Conservation (phyloP, 1,284 basidiomycete genomes). For the Ceratobasidium sp. region DNA sequence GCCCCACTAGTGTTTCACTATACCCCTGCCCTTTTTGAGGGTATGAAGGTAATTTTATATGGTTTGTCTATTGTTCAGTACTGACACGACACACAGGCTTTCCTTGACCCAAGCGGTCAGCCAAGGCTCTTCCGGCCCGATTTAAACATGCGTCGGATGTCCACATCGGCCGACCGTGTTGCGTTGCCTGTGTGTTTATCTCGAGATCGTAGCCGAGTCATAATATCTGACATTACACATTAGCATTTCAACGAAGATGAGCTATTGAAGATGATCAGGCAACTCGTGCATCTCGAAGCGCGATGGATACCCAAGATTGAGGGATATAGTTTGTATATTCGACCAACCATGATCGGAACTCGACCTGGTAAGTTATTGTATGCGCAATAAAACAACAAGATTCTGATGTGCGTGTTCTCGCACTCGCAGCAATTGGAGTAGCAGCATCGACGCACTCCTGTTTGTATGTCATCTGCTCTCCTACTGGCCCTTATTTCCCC, state of each 20-base stretch:
- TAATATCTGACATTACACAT: neutral
- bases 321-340: slow-evolving; percentile 81
- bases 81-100: slow-evolving; percentile 63
- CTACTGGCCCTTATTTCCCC: slow-evolving; percentile 78
- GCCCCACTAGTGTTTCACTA: slow-evolving; percentile 67
- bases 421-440: slow-evolving; percentile 67
- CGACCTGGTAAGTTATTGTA: slow-evolving; percentile 61
- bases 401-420: slow-evolving; percentile 3
- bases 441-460: slow-evolving; percentile 73
- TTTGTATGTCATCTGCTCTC: slow-evolving; percentile 75
- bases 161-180: slow-evolving; percentile 67
- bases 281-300: slow-evolving; percentile 71
- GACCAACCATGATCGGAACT: slow-evolving; percentile 87
- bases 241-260: slow-evolving; percentile 72
- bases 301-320: slow-evolving; percentile 78
- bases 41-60: slow-evolving; percentile 73
- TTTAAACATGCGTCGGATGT: slow-evolving; percentile 82
- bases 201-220: neutral
- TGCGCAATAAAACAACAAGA: neutral
- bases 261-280: slow-evolving; percentile 74
- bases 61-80: neutral
- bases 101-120: slow-evolving; percentile 70
- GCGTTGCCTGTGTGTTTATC: slow-evolving; percentile 67
- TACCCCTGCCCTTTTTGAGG: slow-evolving; percentile 82
- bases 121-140: slow-evolving; percentile 81